Percentiles rank a stretch among this genome's conserved stretches.
Conservation (phyloP, 768 basidiomycete species). For the Gyrodon lividus region DNA sequence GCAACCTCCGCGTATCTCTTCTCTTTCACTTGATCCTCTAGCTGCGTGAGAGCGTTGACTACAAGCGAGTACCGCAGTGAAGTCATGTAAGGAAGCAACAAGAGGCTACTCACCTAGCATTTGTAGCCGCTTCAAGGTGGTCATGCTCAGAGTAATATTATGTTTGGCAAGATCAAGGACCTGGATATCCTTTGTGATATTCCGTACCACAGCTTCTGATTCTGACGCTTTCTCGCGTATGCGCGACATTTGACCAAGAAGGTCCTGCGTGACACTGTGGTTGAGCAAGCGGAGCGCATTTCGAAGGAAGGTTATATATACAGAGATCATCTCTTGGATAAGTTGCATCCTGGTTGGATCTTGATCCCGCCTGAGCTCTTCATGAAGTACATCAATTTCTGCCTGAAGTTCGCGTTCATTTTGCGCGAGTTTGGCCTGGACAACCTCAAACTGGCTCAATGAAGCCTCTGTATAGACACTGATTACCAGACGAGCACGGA, state of each 20-base stretch:
- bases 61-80: slow-evolving; percentile 2
- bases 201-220: slow-evolving; percentile 91
- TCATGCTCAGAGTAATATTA: slow-evolving; percentile 89
- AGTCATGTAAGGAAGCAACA: background rate
- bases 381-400: slow-evolving; percentile 69
- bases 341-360: slow-evolving; percentile 86
- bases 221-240: slow-evolving; percentile 97
- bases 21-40: slow-evolving; percentile 76
- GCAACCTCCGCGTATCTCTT: slow-evolving; percentile 82
- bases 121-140: slow-evolving; percentile 82
- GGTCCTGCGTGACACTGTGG: slow-evolving; percentile 54
- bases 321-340: slow-evolving; percentile 96
- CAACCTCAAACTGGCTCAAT: slow-evolving; percentile 64
- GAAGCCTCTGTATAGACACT: slow-evolving; percentile 59
- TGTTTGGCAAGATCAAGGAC: slow-evolving; percentile 90
- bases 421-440: slow-evolving; percentile 66
- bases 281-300: slow-evolving; percentile 4
- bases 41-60: slow-evolving; percentile 83
- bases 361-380: slow-evolving; percentile 70
- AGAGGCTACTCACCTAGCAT: slow-evolving; percentile 74
- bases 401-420: slow-evolving; percentile 67
- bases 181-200: slow-evolving; percentile 97
- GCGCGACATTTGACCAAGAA: slow-evolving; percentile 92
- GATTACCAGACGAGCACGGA: background rate
- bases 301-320: slow-evolving; percentile 35